These are phyloP conservation scores for Pseudogymnoascus destructans DNA, from an alignment of 2,329 filamentous ascomycete genomes.

Conservation along the genomic window DNA sequence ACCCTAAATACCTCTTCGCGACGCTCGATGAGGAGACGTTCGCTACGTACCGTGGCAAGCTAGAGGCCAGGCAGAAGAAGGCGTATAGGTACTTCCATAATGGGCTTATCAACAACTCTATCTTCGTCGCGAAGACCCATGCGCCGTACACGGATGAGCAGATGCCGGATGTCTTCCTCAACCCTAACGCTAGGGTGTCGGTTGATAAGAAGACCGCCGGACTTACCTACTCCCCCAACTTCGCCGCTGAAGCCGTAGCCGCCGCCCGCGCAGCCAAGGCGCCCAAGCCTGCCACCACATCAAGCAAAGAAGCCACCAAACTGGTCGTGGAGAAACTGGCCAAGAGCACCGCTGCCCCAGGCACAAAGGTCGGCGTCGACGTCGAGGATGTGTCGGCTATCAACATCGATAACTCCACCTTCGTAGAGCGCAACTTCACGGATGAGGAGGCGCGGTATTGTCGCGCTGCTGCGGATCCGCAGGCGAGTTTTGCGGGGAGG, in stretches of 20 bases:
- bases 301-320: conserved; percentile 41
- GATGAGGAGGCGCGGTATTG: conserved; percentile 75
- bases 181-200: conserved; percentile 78
- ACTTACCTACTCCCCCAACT: conserved; percentile 58
- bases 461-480: conserved; percentile 60
- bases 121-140: conserved; percentile 91
- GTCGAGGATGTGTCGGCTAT: conserved; percentile 79
- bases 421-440: conserved; percentile 92
- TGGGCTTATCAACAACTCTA: conserved; percentile 90
- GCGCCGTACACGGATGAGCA: conserved; percentile 82
- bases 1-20: conserved; percentile 90
- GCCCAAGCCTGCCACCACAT: conserved; percentile 39
- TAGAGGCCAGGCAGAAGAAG: conserved; percentile 91
- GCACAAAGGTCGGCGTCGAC: conserved; percentile 82
- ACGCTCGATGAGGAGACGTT: conserved; percentile 82
- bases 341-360: conserved; percentile 43
- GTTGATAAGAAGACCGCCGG: conserved; percentile 76
- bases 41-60: conserved; percentile 70
- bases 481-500: conserved; percentile 83
- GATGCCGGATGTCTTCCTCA: conserved; percentile 78
- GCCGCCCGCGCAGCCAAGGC: conserved; percentile 46
- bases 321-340: conserved; percentile 69
- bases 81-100: conserved; percentile 98
- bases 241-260: conserved; percentile 31
- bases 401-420: conserved; percentile 89